phyloP scores from a whole-genome alignment of 495 filamentous ascomycete species.

The Aspergillus homomorphus region DNA sequence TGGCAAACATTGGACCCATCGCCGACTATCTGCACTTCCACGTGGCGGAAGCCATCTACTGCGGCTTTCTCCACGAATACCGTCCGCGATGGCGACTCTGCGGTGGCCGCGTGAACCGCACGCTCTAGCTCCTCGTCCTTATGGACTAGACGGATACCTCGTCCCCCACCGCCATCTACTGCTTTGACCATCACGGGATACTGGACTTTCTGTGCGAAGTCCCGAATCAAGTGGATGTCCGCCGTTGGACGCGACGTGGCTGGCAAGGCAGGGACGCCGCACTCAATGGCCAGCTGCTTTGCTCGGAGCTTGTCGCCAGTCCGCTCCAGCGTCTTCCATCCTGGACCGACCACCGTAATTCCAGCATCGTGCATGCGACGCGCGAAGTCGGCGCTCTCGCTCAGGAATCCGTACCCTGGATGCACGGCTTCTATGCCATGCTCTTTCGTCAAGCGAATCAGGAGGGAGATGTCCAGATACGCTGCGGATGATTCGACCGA shows the following conservation, averaged over 20 bases:
- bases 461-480: constrained; percentile 48
- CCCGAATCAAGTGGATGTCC: constrained; percentile 32
- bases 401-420: constrained; percentile 63
- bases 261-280: constrained; percentile 52
- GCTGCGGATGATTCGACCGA: constrained; percentile 46
- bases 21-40: constrained; percentile 59
- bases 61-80: constrained; percentile 55
- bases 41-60: constrained; percentile 49
- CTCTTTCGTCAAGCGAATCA: constrained; percentile 45
- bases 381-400: constrained; percentile 55
- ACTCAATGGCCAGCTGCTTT: constrained; percentile 50
- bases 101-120: constrained; percentile 42
- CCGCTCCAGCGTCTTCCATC: constrained; percentile 44
- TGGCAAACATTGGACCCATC: constrained; percentile 52
- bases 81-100: constrained; percentile 49
- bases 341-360: constrained; percentile 53
- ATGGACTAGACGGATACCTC: constrained; percentile 45
- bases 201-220: constrained; percentile 43
- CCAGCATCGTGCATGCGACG: constrained; percentile 48
- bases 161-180: constrained; percentile 51
- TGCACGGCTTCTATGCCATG: constrained; percentile 56
- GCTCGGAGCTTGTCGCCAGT: constrained; percentile 59
- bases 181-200: constrained; percentile 60
- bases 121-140: constrained; percentile 35
- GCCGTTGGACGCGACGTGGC: constrained; percentile 45